Evolutionary conservation across 441 rosid species (phyloP), one percentile per base, ranked within the genome.

Genomic region (Populus tomentosa): DNA sequence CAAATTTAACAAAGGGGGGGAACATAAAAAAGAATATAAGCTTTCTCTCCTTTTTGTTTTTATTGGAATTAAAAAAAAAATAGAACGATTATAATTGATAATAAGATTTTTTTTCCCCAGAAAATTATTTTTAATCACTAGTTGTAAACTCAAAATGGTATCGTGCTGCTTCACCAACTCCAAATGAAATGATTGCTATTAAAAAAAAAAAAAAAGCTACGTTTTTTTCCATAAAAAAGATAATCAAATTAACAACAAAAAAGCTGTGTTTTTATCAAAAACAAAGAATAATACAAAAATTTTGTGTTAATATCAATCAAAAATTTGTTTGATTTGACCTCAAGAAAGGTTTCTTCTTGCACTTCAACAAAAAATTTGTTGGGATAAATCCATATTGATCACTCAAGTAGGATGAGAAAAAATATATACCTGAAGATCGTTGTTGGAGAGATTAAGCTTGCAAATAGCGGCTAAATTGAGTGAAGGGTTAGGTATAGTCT

Each of bases 381-480:
- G 56, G 18, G 56, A 50, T 13, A 46, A 0, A 46, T 46, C 56
- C 56, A 14, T 14, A 3, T 1, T 26, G 26, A 26, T 46, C 56
- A 5, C 56, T 46, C 56, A 14, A 46, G 6, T 14, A 46, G 56
- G 56, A 14, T 46, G 56, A 46, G 18, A 14, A 46, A 4, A 46
- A 14, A 14, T 30, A 3, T 30, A 28, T 50, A 93, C 98, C 91
- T 89, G 93, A 80, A 95, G 89, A 84, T 92, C 92, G 79, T 92
- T 95, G 76, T 88, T 88, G 78, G 99, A 93, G 78, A 95, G 94
- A 74, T 95, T 94, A 3, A 95, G 87, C 74, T 89, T 92, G 82
- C 86, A 90, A 80, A 95, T 87, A 5, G 82, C 72, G 23, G 85
- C 85, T 73, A 95, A 78, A 77, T 90, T 89, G 59, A 92, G 82